Evolutionary conservation across 345 rosid species (phyloP), one percentile per base, ranked within the genome.

Genomic region (Citrus inodora): DNA sequence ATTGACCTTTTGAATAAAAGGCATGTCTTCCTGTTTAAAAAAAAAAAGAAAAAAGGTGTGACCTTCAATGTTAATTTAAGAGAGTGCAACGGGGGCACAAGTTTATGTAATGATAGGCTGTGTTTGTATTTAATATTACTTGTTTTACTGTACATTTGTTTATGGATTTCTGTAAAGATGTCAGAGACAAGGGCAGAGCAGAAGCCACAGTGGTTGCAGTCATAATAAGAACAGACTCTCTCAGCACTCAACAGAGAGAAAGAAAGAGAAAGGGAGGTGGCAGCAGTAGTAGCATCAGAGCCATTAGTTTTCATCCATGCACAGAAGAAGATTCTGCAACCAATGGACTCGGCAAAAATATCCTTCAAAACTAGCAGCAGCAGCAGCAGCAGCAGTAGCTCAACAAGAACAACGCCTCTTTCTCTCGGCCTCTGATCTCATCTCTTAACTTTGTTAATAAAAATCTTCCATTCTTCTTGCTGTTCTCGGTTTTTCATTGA

Each of bases 161-260:
- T 70, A 79, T 83, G 82, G 78, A 72, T 84, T 80, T 80, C 74
- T 79, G 88, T 77, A 76, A 67, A 68, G 76, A 32, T 82, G 87
- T 84, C 88, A 84, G 86, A 75, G 83, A 82, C 84, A 82, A 73
- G 17, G 21, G 76, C 82, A 67, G 80, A 53, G 77, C 79, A 82
- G 81, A 65, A 78, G 74, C 79, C 40, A 17, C 84, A 85, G 82
- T 78, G 82, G 48, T 16, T 85, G 84, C 84, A 70, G 88, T 80
- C 85, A 82, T 76, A 42, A 74, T 62, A 78, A 62, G 75, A 63
- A 71, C 85, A 81, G 80, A 76, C 55, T 78, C 74, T 33, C 79
- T 62, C 83, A 75, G 80, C 4, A 67, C 7, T 56, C 33, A 21
- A 22, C 4, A 61, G 53, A 32, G 51, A 65, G 66, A 28, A 62